Conservation (phyloP, 2,329 filamentous ascomycete genomes). For the Exophiala xenobiotica region DNA sequence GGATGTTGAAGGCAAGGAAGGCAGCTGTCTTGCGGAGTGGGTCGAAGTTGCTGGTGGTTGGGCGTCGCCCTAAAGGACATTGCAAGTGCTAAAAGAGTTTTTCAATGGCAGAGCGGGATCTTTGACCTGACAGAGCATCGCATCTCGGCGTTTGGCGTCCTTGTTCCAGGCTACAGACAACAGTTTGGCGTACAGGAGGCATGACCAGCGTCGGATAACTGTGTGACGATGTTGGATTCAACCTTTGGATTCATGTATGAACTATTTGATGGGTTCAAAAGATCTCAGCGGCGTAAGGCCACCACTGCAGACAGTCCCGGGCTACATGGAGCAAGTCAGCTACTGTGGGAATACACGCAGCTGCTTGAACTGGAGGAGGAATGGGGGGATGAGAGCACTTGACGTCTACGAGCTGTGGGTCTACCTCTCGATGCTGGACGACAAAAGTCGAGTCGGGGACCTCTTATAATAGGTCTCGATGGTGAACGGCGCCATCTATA, state of each 20-base stretch:
- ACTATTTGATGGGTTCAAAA: constrained; percentile 11
- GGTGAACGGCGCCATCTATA: constrained; percentile 13
- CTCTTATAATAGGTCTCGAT: constrained; percentile 18
- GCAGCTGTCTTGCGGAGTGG: constrained; percentile 93
- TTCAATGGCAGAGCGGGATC: constrained; percentile 25
- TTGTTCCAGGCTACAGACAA: constrained; percentile 10
- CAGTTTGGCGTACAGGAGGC: constrained; percentile 10
- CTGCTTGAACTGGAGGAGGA: background rate
- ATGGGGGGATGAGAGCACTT: too few relatives aligned
- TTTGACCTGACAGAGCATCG: constrained; percentile 20
- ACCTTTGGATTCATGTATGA: constrained; percentile 15
- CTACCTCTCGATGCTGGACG: background rate
- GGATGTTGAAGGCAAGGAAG: constrained; percentile 96
- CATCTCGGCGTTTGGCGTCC: constrained; percentile 19
- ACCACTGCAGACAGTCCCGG: too few relatives aligned
- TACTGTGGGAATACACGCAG: too few relatives aligned
- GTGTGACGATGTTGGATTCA: constrained; percentile 6
- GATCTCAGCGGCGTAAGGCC: too few relatives aligned
- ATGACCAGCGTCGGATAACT: background rate
- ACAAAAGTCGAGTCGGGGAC: background rate
- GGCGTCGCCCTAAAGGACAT: constrained; percentile 57
- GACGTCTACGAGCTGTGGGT: too few relatives aligned
- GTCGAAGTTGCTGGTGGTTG: constrained; percentile 95
- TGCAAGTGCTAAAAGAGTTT: background rate
- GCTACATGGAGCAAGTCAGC: too few relatives aligned